Conservation (phyloP, 1,284 basidiomycete genomes). For the Pseudozyma pruni region DNA sequence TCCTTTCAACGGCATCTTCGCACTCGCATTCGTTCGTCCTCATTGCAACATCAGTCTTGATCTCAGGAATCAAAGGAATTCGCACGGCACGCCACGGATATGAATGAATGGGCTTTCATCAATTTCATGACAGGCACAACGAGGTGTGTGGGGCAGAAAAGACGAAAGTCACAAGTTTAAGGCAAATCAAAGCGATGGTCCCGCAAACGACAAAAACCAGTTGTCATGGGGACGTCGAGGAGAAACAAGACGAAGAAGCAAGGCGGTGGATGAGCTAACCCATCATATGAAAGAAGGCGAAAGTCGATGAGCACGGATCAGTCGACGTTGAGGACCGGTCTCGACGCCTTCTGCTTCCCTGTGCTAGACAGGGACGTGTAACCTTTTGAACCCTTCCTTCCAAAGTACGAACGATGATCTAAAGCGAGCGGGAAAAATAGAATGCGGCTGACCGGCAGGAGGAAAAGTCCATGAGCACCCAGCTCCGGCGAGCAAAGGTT, state of each 20-base stretch:
- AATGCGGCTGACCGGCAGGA: conserved; percentile 25
- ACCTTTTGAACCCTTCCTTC: conserved; percentile 26
- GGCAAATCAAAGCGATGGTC: conserved; percentile 14
- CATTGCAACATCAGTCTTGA: not conserved
- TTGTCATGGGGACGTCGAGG: conserved; percentile 33
- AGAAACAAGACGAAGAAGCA: conserved; percentile 6
- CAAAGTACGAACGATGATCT: conserved; percentile 3
- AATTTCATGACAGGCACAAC: conserved; percentile 14
- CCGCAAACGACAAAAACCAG: conserved; percentile 36
- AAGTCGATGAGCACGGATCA: conserved; percentile 3
- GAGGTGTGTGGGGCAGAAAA: conserved; percentile 7
- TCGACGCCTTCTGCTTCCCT: not conserved
- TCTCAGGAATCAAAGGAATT: not conserved
- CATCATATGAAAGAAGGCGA: conserved; percentile 2
- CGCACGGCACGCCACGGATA: not conserved
- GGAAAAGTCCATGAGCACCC: conserved; percentile 29
- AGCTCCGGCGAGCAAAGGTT: not conserved
- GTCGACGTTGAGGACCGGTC: conserved; percentile 28
- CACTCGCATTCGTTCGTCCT: conserved; percentile 11
- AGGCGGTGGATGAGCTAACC: conserved; percentile 3
- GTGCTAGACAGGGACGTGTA: not conserved
- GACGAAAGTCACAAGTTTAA: not conserved
- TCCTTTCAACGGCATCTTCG: not conserved
- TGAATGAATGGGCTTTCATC: conserved; percentile 5
- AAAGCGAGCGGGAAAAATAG: conserved; percentile 1